A percentile compares a stretch with the other conserved stretches of the same genome.
Evolutionary conservation across 345 rosid genomes (phyloP).

Genomic region (Murraya koenigii): DNA sequence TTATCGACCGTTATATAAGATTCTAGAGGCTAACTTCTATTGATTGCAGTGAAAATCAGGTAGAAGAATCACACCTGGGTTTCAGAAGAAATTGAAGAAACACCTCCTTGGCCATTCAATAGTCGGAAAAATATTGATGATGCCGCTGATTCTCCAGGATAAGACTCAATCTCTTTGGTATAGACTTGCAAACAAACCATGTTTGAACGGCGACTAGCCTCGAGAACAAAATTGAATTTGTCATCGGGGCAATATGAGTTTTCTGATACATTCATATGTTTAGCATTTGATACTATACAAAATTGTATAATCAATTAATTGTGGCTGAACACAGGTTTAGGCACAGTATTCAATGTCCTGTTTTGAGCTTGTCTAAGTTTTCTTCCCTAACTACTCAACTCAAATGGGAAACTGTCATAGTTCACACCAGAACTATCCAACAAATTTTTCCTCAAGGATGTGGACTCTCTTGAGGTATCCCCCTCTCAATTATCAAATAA

Average conservation of each 20-base stretch:
- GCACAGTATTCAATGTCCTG: neutral
- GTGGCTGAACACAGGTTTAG: neutral
- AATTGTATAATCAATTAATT: slow-evolving; percentile 3
- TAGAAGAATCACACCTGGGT: slow-evolving; percentile 47
- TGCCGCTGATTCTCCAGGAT: slow-evolving; percentile 79
- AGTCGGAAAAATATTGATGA: slow-evolving; percentile 72
- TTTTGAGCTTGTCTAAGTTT: neutral
- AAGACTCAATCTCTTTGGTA: slow-evolving; percentile 71
- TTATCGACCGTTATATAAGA: slow-evolving; percentile 2
- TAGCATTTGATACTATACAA: slow-evolving; percentile 37
- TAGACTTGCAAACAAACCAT: slow-evolving; percentile 74
- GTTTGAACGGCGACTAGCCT: slow-evolving; percentile 91
- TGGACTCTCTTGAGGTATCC: neutral
- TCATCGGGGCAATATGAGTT: slow-evolving; percentile 62
- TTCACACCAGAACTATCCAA: neutral
- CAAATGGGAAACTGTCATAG: neutral
- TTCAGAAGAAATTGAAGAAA: slow-evolving; percentile 39
- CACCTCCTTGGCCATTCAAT: slow-evolving; percentile 49
- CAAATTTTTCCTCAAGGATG: neutral
- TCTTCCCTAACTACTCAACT: neutral
- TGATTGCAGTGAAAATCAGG: neutral
- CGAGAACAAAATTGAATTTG: slow-evolving; percentile 62
- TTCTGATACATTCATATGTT: slow-evolving; percentile 56
- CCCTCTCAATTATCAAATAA: neutral
- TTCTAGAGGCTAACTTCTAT: neutral